These are phyloP conservation scores for Pseudogymnoascus sp. DNA, from an alignment of 2,329 filamentous ascomycete species.

Conservation along the genomic window DNA sequence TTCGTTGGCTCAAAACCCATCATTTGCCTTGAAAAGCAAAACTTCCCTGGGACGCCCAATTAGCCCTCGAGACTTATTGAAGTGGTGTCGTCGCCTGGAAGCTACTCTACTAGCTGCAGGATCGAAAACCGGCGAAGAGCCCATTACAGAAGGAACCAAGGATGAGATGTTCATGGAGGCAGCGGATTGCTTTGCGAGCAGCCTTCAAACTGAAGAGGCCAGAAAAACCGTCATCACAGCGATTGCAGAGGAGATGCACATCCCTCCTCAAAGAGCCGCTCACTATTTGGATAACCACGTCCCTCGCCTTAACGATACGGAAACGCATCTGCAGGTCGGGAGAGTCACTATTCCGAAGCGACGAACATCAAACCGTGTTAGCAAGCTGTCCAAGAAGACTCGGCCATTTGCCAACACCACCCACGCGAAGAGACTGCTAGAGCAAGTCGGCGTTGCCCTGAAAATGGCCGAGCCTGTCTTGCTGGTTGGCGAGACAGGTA, in stretches of 20 bases:
- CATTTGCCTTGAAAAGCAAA: conserved; percentile 38
- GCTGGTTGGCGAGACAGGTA: conserved; percentile 96
- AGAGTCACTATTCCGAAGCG: conserved; percentile 50
- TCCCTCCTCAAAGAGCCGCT: conserved; percentile 72
- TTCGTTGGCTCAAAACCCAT: conserved; percentile 32
- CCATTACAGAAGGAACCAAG: conserved; percentile 60
- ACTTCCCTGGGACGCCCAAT: conserved; percentile 43
- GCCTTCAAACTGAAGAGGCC: conserved; percentile 57
- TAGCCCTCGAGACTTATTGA: conserved; percentile 73
- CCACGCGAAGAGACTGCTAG: conserved; percentile 74
- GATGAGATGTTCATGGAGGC: conserved; percentile 91
- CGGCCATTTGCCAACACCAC: conserved; percentile 80
- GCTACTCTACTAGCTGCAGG: conserved; percentile 53
- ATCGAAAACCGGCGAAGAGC: conserved; percentile 57
- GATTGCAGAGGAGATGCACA: conserved; percentile 80
- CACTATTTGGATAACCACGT: conserved; percentile 68
- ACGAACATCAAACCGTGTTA: conserved; percentile 41
- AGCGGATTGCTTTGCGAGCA: conserved; percentile 83
- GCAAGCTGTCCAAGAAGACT: conserved; percentile 42
- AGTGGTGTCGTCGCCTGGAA: conserved; percentile 76
- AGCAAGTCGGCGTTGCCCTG: conserved; percentile 78
- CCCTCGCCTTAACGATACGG: conserved; percentile 56
- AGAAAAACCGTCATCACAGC: conserved; percentile 52
- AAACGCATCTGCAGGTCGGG: conserved; percentile 53
- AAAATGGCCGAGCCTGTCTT: conserved; percentile 80